Evolutionary conservation across 148 eudicot species (phyloP).

Genomic region (Fagopyrum homotropicum): DNA sequence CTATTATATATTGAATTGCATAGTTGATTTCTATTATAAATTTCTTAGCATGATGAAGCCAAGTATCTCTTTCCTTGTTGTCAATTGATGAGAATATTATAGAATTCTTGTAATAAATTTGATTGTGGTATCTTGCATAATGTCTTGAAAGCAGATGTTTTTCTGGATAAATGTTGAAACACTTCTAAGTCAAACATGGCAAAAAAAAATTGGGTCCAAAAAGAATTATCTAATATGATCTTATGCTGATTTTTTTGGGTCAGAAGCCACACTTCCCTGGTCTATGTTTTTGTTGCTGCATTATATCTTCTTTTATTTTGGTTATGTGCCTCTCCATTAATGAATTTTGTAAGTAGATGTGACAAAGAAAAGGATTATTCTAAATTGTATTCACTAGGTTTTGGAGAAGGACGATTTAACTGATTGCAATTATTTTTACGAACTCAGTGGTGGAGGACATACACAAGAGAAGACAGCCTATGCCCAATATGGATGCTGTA

Average conservation of each 20-base stretch:
- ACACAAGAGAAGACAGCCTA: slow-evolving; percentile 78
- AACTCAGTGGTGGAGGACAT: slow-evolving; percentile 93
- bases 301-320: background rate
- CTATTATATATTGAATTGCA: background rate
- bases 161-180: too few relatives aligned
- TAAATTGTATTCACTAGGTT: background rate
- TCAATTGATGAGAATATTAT: background rate
- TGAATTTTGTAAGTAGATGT: too few relatives aligned
- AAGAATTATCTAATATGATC: too few relatives aligned
- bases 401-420: background rate
- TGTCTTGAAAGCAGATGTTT: background rate
- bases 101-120: too few relatives aligned
- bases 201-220: too few relatives aligned
- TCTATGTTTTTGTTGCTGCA: background rate
- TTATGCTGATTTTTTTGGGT: too few relatives aligned
- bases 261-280: background rate
- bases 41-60: background rate
- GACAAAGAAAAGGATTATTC: background rate
- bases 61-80: background rate
- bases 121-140: background rate
- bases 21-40: background rate
- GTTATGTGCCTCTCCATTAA: background rate
- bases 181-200: too few relatives aligned
- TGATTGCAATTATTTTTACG: background rate
- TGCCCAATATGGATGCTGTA: slow-evolving; percentile 89